phyloP scores from a whole-genome alignment of 352 stramenopile genomes.

The Pseudoperonospora humuli region DNA sequence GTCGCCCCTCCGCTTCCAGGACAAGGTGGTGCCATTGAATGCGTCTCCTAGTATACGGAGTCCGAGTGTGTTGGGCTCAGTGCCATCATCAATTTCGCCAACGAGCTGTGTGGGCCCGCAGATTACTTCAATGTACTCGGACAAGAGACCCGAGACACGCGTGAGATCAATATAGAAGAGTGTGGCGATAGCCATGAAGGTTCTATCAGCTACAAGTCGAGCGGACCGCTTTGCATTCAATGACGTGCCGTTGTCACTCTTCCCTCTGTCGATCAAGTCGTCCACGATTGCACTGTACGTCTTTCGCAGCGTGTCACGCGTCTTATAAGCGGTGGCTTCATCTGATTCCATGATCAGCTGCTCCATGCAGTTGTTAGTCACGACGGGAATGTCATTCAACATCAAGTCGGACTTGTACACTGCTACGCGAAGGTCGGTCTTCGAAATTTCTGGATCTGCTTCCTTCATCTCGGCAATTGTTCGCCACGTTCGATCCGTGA shows the following conservation, averaged over 20 bases:
- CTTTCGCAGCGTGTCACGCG: slow-evolving; percentile 20
- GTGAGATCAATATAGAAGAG: slow-evolving; percentile 28
- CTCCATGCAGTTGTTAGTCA: slow-evolving; percentile 32
- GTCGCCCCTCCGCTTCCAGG: slow-evolving; percentile 39
- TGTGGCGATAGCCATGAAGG: slow-evolving; percentile 21
- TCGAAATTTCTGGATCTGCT: slow-evolving; percentile 7
- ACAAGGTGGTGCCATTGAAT: slow-evolving; percentile 30
- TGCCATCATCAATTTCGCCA: slow-evolving; percentile 39
- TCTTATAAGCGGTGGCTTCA: slow-evolving; percentile 22
- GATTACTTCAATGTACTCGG: slow-evolving; percentile 28
- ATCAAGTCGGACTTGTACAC: slow-evolving; percentile 27
- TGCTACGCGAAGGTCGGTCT: slow-evolving; percentile 10
- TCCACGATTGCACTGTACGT: slow-evolving; percentile 28
- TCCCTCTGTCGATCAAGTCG: slow-evolving; percentile 19
- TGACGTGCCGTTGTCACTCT: slow-evolving; percentile 28
- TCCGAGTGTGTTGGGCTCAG: slow-evolving; percentile 32
- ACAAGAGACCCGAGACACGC: slow-evolving; percentile 19
- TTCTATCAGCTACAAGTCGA: slow-evolving; percentile 19
- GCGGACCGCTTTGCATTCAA: slow-evolving; percentile 25
- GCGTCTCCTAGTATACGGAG: slow-evolving; percentile 30
- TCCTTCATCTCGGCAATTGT: slow-evolving; percentile 24
- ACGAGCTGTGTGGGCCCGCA: slow-evolving; percentile 24
- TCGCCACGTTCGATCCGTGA: slow-evolving; percentile 25
- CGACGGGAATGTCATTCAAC: slow-evolving; percentile 21
- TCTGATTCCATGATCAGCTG: slow-evolving; percentile 27